Evolutionary conservation across 2,329 filamentous ascomycete species (phyloP).

Genomic region (Penicillium sp.): DNA sequence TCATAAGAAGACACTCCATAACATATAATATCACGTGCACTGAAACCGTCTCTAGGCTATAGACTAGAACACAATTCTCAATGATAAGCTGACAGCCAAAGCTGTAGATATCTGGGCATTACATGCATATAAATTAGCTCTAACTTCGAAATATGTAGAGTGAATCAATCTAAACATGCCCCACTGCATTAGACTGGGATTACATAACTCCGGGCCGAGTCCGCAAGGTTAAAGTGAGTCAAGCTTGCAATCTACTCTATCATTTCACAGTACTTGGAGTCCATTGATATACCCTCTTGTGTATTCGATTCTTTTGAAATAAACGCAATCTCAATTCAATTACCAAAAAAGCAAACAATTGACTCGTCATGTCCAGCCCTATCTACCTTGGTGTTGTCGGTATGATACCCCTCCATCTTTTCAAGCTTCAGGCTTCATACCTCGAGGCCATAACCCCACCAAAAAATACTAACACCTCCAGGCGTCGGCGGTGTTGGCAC

Average conservation of each 20-base stretch:
- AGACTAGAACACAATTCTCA: no score
- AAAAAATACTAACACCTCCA: slow-evolving; percentile 3
- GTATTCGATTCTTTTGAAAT: background rate
- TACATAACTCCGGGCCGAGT: background rate
- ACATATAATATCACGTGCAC: no score
- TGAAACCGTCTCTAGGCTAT: no score
- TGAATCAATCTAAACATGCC: background rate
- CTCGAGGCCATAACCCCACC: background rate
- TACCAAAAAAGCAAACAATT: no score
- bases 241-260: background rate
- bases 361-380: slow-evolving; percentile 23
- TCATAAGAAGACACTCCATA: no score
- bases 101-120: accelerated
- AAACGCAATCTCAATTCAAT: background rate
- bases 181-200: background rate
- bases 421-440: background rate
- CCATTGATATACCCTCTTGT: background rate
- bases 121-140: background rate
- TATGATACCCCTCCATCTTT: slow-evolving; percentile 21
- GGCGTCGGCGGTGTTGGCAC: slow-evolving; percentile 92
- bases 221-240: background rate
- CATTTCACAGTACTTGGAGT: background rate
- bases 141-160: background rate
- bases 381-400: slow-evolving; percentile 47
- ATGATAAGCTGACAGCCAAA: no score